Evolutionary conservation across 2,329 filamentous ascomycete genomes (phyloP), one percentile per base, ranked within the genome.

Genomic region (Pezicula carpinea): DNA sequence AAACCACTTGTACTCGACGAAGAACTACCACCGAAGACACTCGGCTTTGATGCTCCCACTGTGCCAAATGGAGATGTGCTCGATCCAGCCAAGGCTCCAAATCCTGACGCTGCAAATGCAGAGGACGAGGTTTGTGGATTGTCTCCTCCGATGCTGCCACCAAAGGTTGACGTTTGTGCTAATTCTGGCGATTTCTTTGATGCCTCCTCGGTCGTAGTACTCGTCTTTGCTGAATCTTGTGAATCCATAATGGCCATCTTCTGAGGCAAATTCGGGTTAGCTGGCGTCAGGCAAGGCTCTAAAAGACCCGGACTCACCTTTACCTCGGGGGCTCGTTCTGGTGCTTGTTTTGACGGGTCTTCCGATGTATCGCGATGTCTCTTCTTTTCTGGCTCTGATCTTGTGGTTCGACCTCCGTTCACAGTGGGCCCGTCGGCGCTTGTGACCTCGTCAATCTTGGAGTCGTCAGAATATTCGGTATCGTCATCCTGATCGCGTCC

Each of bases 61-160:
- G 71, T 63, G 33, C 80, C 80, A 60, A 88, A 88, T 0, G 82
- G 82, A 4, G 85, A 89, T 21, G 76, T 69, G 32, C 71, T 70
- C 5, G 79, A 76, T 19, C 76, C 69, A 6, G 83, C 75, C 46
- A 89, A 77, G 44, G 83, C 80, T 44, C 83, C 79, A 59, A 90
- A 82, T 15, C 77, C 79, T 3, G 86, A 90, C 40, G 73, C 74
- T 18, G 80, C 80, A 63, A 90, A 90, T 5, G 83, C 79, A 8
- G 78, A 77, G 11, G 73, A 52, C 6, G 84, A 80, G 15, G 79
- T 76, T 59, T 65, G 42, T 62, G 64, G 42, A 65, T 63, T 59
- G 53, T 61, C 51, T 50, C 26, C 26, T 13, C 49, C 53, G 50
- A 41, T 56, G 6, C 39, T 47, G 35, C 44, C 49, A 11, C 55